Conservation (phyloP, 495 filamentous ascomycete genomes). For the Mytilinidion resinicola region DNA sequence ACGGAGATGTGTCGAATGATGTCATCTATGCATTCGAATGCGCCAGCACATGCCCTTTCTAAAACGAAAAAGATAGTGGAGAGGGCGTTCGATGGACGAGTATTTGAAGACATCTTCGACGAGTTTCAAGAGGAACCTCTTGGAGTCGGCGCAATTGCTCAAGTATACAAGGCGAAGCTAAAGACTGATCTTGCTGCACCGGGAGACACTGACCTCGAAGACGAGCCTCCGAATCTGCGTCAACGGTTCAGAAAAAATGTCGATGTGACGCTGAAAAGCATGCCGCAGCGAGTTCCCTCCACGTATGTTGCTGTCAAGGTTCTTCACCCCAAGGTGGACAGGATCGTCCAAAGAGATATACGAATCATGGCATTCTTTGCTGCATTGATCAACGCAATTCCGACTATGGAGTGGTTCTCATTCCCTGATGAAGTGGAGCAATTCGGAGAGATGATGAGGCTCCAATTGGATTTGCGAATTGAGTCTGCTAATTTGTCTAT, state of each 20-base stretch:
- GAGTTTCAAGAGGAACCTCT: constrained; percentile 89
- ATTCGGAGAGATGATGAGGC: constrained; percentile 97
- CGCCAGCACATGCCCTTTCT: constrained; percentile 80
- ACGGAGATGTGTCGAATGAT: constrained; percentile 84
- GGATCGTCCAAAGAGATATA: constrained; percentile 79
- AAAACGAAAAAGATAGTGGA: constrained; percentile 72
- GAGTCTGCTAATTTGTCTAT: constrained; percentile 83
- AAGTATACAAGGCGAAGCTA: constrained; percentile 94
- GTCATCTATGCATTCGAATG: constrained; percentile 92
- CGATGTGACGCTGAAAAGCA: constrained; percentile 76
- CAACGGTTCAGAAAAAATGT: constrained; percentile 73
- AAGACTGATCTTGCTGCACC: constrained; percentile 67
- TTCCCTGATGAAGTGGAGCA: constrained; percentile 90
- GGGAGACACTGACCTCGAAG: constrained; percentile 49
- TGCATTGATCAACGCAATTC: constrained; percentile 72
- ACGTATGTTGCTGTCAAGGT: constrained; percentile 96
- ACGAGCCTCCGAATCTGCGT: constrained; percentile 48
- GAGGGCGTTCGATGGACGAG: constrained; percentile 70
- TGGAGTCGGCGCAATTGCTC: constrained; percentile 93
- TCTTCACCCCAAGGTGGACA: constrained; percentile 84
- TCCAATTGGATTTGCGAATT: constrained; percentile 92
- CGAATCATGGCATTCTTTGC: constrained; percentile 95
- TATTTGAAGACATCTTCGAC: constrained; percentile 90
- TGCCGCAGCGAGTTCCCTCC: constrained; percentile 78
- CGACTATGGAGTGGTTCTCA: constrained; percentile 96